Conservation (phyloP, 768 basidiomycete genomes). For the Podaxis sp. region DNA sequence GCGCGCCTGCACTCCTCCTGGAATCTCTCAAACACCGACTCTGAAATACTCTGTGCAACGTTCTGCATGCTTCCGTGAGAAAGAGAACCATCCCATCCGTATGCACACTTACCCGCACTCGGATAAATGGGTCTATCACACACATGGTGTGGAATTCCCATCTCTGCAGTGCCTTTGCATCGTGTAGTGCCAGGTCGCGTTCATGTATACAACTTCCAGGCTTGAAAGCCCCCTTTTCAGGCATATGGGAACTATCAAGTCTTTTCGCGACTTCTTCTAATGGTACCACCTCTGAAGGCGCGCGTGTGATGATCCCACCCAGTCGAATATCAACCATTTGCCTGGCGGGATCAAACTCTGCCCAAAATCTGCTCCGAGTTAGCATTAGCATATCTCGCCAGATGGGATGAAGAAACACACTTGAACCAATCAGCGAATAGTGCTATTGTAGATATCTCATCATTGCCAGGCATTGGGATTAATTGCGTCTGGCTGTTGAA, state of each 20-base stretch:
- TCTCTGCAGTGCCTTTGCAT: neutral
- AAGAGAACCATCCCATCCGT: neutral
- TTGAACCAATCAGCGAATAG: constrained; percentile 41
- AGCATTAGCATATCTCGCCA: constrained; percentile 1
- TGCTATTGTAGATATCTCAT: constrained; percentile 3
- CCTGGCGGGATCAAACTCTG: constrained; percentile 33
- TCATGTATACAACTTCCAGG: neutral
- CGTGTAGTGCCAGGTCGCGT: neutral
- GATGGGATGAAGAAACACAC: constrained; percentile 29
- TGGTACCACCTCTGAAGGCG: neutral
- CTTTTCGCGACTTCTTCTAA: neutral
- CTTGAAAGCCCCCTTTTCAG: neutral
- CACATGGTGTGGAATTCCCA: constrained; percentile 13
- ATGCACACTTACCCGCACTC: constrained; percentile 30
- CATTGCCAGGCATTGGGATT: neutral
- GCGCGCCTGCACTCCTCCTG: constrained; percentile 8
- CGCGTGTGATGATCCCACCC: constrained; percentile 36
- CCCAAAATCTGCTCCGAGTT: constrained; percentile 44
- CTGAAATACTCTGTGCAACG: constrained; percentile 2
- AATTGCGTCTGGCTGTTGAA: neutral
- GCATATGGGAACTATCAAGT: neutral
- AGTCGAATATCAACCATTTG: constrained; percentile 37
- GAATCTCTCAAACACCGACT: constrained; percentile 6
- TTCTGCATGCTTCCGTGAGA: constrained; percentile 5
- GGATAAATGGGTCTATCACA: constrained; percentile 43